Base-by-base conservation (phyloP, 805 yeast genomes). In the Ogataea polymorpha region DNA sequence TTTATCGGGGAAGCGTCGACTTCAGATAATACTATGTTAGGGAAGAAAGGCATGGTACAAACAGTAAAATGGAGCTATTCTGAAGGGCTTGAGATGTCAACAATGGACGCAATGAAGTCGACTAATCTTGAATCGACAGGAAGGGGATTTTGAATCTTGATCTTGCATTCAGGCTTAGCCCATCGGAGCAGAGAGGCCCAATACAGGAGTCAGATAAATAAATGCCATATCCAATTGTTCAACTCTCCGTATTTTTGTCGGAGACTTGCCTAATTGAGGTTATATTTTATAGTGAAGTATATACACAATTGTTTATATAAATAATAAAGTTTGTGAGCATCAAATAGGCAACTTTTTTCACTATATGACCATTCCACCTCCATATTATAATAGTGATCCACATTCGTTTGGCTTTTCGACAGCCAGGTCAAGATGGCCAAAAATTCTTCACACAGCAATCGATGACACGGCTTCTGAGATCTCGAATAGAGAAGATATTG, bases 31-130 rank as follows among this genome's bases (percentile, higher is more conserved):
- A 86, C 96, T 2, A 80, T 88, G 50, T 82, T 89, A 4, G 95
- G 95, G 25, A 95, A 86, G 55, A 95, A 86, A 57, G 96, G 95
- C 11, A 77, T 87, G 96, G 95, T 7, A 72, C 81, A 31, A 90
- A 91, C 26, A 62, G 58, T 34, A 86, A 86, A 55, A 64, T 90
- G 48, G 74, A 73, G 21, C 79, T 70, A 44, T 60, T 86, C 71
- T 21, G 63, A 67, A 41, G 96, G 86, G 59, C 62, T 86, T 20
- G 95, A 93, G 1, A 68, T 68, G 4, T 81, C 74, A 1, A 76
- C 93, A 0, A 72, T 86, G 18, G 79, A 77, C 53, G 58, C 80
- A 26, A 86, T 86, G 96, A 74, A 95, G 58, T 74, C 73, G 34
- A 58, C 86, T 35, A 86, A 87, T 55, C 51, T 82, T 41, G 79